Evolutionary conservation across 495 filamentous ascomycete genomes (phyloP).

Genomic region (Hypomontagnella submonticulosa): DNA sequence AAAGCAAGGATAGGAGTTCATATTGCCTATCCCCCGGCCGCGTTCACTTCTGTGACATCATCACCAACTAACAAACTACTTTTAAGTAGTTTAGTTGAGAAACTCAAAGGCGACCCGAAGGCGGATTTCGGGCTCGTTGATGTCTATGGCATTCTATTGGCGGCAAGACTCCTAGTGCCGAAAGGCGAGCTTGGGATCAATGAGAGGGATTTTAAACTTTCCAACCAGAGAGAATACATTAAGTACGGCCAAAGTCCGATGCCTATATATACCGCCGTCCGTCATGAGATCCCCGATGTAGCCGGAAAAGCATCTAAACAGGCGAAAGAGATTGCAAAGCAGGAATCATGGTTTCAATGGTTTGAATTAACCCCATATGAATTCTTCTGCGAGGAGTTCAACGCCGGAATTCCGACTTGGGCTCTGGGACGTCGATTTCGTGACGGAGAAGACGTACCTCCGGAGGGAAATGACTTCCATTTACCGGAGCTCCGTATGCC

Average conservation of each 20-base stretch:
- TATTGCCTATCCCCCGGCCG: slow-evolving; percentile 89
- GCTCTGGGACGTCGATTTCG: slow-evolving; percentile 86
- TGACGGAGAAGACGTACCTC: slow-evolving; percentile 71
- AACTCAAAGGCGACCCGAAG: slow-evolving; percentile 80
- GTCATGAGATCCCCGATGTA: slow-evolving; percentile 90
- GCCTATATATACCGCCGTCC: slow-evolving; percentile 93
- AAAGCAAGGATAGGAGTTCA: slow-evolving; percentile 86
- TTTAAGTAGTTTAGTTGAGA: slow-evolving; percentile 87
- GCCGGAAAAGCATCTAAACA: slow-evolving; percentile 55
- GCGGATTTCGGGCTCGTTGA: slow-evolving; percentile 92
- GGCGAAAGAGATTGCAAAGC: slow-evolving; percentile 71
- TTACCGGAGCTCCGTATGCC: slow-evolving; percentile 86
- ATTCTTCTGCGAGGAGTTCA: slow-evolving; percentile 90
- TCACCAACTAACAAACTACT: slow-evolving; percentile 94
- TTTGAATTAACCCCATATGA: slow-evolving; percentile 97
- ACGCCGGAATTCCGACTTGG: slow-evolving; percentile 94
- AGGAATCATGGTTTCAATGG: slow-evolving; percentile 96
- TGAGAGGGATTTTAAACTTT: slow-evolving; percentile 84
- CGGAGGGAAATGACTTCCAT: slow-evolving; percentile 60
- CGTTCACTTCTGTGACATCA: slow-evolving; percentile 77
- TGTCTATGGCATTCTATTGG: slow-evolving; percentile 86
- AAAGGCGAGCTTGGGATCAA: slow-evolving; percentile 81
- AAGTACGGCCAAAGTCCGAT: slow-evolving; percentile 81
- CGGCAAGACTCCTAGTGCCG: slow-evolving; percentile 84
- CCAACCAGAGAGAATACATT: slow-evolving; percentile 79